Percentiles rank a stretch among this genome's conserved stretches.
Conservation (phyloP, 2,329 filamentous ascomycete species). For the Ophiostoma australiae region DNA sequence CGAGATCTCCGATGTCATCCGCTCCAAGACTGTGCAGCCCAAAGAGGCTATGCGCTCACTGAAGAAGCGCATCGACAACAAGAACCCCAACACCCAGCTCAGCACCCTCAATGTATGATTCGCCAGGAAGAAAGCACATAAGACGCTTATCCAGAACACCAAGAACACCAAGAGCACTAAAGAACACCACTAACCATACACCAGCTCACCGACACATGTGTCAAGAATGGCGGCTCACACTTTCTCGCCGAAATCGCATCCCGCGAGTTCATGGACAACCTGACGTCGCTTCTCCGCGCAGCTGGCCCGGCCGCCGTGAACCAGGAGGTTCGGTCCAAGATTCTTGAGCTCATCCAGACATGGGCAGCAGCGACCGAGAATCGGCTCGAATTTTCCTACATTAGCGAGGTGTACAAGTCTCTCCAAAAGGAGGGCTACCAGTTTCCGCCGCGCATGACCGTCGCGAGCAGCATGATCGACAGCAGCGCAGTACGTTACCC, state of each 20-base stretch:
- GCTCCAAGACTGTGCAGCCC: constrained; percentile 93
- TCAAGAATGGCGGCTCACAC: constrained; percentile 95
- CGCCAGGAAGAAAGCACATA: background rate
- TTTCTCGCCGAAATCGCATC: constrained; percentile 95
- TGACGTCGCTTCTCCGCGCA: constrained; percentile 82
- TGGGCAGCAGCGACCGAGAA: constrained; percentile 90
- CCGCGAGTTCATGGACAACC: constrained; percentile 96
- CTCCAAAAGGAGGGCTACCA: constrained; percentile 80
- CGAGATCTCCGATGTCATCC: constrained; percentile 95
- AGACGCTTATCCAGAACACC: background rate
- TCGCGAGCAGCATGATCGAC: constrained; percentile 96
- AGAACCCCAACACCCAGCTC: constrained; percentile 94
- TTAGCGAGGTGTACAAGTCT: constrained; percentile 78
- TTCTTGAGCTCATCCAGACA: constrained; percentile 85
- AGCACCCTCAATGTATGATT: constrained; percentile 76
- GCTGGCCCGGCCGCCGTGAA: constrained; percentile 71
- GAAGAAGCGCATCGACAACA: constrained; percentile 90
- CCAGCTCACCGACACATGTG: constrained; percentile 90
- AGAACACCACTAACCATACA: background rate
- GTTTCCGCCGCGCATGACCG: constrained; percentile 80
- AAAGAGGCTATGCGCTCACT: constrained; percentile 97
- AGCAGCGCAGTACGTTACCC: constrained; percentile 68
- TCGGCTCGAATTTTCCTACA: constrained; percentile 75
- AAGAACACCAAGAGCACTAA: background rate
- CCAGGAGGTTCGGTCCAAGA: constrained; percentile 79